Conservation (phyloP, 2,329 filamentous ascomycete species). For the Talaromyces islandicus region DNA sequence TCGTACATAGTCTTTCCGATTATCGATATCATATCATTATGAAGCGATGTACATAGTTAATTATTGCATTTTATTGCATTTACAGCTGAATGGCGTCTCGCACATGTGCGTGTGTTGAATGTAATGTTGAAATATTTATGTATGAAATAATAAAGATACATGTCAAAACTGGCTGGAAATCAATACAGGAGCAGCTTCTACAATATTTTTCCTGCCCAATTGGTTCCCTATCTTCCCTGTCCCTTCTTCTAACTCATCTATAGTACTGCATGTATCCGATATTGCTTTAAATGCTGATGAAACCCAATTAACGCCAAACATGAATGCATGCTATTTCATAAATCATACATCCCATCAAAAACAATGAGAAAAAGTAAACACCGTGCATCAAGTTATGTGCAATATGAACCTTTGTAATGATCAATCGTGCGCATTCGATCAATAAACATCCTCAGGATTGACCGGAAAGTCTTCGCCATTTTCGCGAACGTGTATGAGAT, state of each 20-base stretch:
- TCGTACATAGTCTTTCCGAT: conserved; percentile 19
- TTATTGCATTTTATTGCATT: background rate
- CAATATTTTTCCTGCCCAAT: background rate
- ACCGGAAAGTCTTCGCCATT: conserved; percentile 77
- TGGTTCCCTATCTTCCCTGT: background rate
- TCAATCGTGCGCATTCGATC: background rate
- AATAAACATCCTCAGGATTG: conserved; percentile 71
- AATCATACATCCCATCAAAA: background rate
- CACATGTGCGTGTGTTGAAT: background rate
- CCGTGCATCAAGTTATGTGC: too few relatives aligned
- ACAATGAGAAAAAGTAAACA: background rate
- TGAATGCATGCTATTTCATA: background rate
- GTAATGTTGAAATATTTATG: background rate
- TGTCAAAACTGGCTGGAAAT: background rate
- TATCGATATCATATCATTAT: background rate
- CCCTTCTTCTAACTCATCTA: background rate
- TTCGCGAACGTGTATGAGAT: conserved; percentile 67
- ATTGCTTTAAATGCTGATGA: background rate
- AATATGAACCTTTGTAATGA: background rate
- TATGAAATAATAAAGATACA: background rate
- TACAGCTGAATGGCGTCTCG: background rate
- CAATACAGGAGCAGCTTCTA: background rate
- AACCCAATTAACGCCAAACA: background rate
- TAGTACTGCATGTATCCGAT: background rate
- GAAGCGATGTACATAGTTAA: background rate